Base-by-base conservation (phyloP, 148 eudicot genomes). In the Chenopodium suecicum region DNA sequence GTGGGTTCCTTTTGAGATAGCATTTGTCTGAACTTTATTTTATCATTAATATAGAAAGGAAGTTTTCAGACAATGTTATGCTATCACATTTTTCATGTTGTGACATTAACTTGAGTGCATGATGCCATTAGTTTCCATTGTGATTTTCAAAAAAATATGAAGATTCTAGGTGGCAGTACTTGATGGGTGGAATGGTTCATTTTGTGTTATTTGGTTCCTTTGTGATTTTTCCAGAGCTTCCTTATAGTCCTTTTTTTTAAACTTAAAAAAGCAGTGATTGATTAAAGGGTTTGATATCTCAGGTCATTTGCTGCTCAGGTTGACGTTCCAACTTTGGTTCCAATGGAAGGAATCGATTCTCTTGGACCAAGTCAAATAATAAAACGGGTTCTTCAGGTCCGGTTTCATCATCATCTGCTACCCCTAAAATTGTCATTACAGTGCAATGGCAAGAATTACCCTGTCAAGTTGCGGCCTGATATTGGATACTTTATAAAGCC, bases 401-500 rank as follows among this genome's bases (percentile, higher is more conserved):
- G 87, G 76, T 96, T 96, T 81, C 88, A 89, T 85, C 99, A 96
- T 84, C 99, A 96, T 90, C 94, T 96, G 69, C 91, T 94, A 75
- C 98, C 99, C 50, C 74, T 96, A 86, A 96, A 94, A 90, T 85
- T 94, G 80, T 87, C 87, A 52, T 80, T 96, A 75, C 82, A 87
- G 86, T 94, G 94, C 85, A 89, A 87, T 80, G 91, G 85, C 83
- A 84, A 86, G 86, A 91, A 90, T 83, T 85, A 88, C 79, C 86
- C 87, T 44, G 95, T 94, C 62, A 96, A 94, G 88, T 80, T 96
- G 89, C 90, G 95, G 83, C 99, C 99, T 75, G 98, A 96, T 80
- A 94, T 96, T 64, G 99, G 99, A 46, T 96, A 96, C 82, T 96
- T 96, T 86, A 90, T 96, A 27, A 96, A 90, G 89, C 99, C 99